Base-by-base conservation (phyloP, 1,139 yeast genomes). In the Kodamaea ohmeri region DNA sequence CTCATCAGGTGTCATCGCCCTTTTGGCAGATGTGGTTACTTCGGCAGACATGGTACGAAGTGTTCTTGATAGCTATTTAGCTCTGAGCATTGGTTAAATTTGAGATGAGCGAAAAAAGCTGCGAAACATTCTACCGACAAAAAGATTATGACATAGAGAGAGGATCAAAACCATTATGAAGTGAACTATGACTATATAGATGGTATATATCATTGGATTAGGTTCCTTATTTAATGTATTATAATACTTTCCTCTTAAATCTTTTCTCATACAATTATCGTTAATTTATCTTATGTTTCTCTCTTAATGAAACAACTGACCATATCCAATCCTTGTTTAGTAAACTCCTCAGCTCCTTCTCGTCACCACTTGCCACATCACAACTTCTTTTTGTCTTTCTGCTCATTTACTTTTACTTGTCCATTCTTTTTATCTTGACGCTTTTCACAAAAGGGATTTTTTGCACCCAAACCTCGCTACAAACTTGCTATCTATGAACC, bases 41-140 rank as follows among this genome's bases (percentile, higher is more conserved):
- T 36, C 35, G 12, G 39, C 35, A 11, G 37, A 26, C 44, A 39
- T 43, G 12, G 21, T 39, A 25, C 31, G 34, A 32, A 38, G 13
- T 9, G 35, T 26, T 20, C 19, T 37, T 26, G 41, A 44, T 44
- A 47, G 49, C 43, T 44, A 47, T 46, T 47, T 44, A 28, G 39
- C 21, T 38, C 36, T 41, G 29, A 38, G 35, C 50, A 46, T 44
- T 35, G 32, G 34, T 36, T 36, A 28, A 28, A 28, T 16, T 28
- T 17, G 22, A 28, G 32, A 29, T 29, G 32, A 29, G 32, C 32
- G 25, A 29, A 29, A 16, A 27, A 14, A 14, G 17, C 17, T 24
- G 26, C 26, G 12, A 24, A 24, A 9, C 26, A n/a, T 5, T 6
- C 7, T 11, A 24, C 5, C 13, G 6, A 9, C 8, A 24, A 13